A percentile compares a stretch with the other conserved stretches of the same genome.
phyloP scores from a whole-genome alignment of 345 rosid genomes.

The Brassica rapa region DNA sequence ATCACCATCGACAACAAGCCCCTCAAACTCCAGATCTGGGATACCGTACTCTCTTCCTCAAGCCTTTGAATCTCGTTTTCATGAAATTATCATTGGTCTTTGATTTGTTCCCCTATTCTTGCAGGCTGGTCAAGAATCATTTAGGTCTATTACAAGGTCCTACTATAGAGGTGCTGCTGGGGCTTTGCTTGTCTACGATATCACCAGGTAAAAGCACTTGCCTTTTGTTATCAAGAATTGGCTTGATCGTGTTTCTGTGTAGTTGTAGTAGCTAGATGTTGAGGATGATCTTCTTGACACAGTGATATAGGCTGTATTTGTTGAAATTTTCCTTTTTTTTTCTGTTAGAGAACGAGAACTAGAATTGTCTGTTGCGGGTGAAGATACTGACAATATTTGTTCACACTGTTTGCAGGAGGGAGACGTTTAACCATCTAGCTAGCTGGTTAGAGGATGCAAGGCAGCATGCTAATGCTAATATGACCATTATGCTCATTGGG shows the following conservation, averaged over 20 bases:
- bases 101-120: background rate
- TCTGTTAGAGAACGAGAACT: background rate
- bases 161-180: conserved; percentile 98
- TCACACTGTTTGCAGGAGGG: conserved; percentile 56
- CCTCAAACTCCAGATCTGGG: conserved; percentile 98
- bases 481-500: conserved; percentile 96
- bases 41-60: conserved; percentile 57
- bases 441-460: conserved; percentile 98
- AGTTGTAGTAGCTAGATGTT: background rate
- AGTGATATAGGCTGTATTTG: background rate
- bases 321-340: too few relatives aligned
- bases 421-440: conserved; percentile 91
- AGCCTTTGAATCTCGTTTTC: background rate
- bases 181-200: conserved; percentile 96
- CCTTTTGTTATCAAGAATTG: background rate
- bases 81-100: background rate
- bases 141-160: conserved; percentile 96
- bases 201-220: conserved; percentile 57
- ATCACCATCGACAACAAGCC: conserved; percentile 93
- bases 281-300: background rate
- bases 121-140: conserved; percentile 98
- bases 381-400: background rate
- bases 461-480: conserved; percentile 98
- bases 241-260: background rate
- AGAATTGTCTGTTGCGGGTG: background rate